Conservation (phyloP, 2,329 filamentous ascomycete species). For the Sclerotinia sclerotiorum region DNA sequence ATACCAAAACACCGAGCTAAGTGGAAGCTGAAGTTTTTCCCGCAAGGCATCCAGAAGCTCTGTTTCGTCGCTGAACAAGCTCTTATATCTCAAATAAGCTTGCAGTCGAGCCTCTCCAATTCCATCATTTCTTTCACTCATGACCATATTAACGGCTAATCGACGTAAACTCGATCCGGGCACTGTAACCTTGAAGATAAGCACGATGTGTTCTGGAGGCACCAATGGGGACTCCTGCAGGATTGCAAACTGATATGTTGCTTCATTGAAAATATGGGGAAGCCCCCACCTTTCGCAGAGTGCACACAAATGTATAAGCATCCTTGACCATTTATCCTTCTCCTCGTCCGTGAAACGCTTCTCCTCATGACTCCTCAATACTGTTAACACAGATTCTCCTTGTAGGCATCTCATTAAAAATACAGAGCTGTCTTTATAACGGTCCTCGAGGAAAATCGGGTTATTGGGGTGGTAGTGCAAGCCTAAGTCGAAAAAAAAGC, state of each 20-base stretch:
- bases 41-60: background rate
- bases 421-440: background rate
- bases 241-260: background rate
- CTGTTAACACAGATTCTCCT: background rate
- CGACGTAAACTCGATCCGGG: background rate
- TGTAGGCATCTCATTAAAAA: background rate
- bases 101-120: background rate
- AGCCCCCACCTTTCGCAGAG: background rate
- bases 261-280: background rate
- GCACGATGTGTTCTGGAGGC: background rate
- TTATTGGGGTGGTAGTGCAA: background rate
- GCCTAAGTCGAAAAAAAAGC: background rate
- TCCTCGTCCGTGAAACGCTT: too few relatives aligned
- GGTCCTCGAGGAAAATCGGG: background rate
- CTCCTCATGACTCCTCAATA: background rate
- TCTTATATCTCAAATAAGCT: background rate
- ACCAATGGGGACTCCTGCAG: background rate
- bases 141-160: background rate
- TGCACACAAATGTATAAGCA: background rate
- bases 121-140: too few relatives aligned
- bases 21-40: background rate
- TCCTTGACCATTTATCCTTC: background rate
- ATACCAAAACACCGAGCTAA: too few relatives aligned
- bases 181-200: background rate
- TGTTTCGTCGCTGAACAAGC: rapidly evolving